Evolutionary conservation across 2,329 filamentous ascomycete species (phyloP).

Genomic region (Fusarium caatingaense): DNA sequence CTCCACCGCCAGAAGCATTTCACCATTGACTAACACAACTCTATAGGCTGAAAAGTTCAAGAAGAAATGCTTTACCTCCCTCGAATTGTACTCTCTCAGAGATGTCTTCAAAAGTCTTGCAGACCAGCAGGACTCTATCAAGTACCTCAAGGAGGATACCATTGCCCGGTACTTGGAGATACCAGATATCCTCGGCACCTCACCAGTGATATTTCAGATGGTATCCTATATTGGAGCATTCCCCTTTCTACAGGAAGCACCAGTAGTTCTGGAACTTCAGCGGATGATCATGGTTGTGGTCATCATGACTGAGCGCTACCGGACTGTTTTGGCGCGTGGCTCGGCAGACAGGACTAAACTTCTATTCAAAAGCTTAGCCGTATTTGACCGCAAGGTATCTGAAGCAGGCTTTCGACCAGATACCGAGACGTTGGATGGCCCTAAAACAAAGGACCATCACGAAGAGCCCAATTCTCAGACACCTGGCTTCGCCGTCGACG

Average conservation of each 20-base stretch:
- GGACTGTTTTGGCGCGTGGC: conserved; percentile 69
- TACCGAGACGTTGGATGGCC: background rate
- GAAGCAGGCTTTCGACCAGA: conserved; percentile 20
- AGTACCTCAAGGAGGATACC: conserved; percentile 76
- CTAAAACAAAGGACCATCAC: conserved; percentile 23
- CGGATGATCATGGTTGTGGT: conserved; percentile 78
- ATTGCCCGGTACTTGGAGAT: conserved; percentile 78
- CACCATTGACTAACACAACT: conserved; percentile 13
- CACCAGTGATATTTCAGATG: conserved; percentile 78
- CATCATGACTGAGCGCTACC: conserved; percentile 77
- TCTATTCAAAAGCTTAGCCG: conserved; percentile 77
- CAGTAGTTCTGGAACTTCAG: conserved; percentile 75
- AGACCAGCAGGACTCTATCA: conserved; percentile 69
- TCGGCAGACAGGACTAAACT: conserved; percentile 70
- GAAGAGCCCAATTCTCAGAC: conserved; percentile 32
- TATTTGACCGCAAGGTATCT: conserved; percentile 71
- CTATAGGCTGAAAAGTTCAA: conserved; percentile 71
- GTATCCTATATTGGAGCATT: conserved; percentile 78
- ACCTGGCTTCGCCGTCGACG: conserved; percentile 60
- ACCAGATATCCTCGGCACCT: conserved; percentile 74
- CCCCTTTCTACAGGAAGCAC: conserved; percentile 77
- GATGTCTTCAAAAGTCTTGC: conserved; percentile 78
- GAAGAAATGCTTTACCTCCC: conserved; percentile 74
- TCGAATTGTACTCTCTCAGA: conserved; percentile 79
- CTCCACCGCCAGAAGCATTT: conserved; percentile 1